phyloP scores from a whole-genome alignment of 2,329 filamentous ascomycete species.

The Verticillium albo-atrum region DNA sequence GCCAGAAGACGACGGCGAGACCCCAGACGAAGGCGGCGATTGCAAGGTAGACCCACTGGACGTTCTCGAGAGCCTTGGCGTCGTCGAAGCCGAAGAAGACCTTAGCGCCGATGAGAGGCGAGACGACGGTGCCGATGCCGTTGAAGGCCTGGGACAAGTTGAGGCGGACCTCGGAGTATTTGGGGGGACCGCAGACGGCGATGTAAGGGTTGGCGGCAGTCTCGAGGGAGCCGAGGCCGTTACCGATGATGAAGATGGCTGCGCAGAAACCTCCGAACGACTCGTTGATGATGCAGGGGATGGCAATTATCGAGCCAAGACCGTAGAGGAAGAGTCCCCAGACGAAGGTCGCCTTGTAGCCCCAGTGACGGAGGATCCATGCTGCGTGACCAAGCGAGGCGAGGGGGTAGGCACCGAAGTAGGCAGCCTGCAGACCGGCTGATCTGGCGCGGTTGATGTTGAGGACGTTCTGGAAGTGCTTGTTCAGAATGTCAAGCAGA shows the following conservation, averaged over 20 bases:
- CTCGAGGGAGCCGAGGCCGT: conserved; percentile 69
- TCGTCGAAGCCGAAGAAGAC: conserved; percentile 65
- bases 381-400: conserved; percentile 64
- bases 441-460: conserved; percentile 37
- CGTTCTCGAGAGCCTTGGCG: conserved; percentile 54
- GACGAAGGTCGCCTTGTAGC: conserved; percentile 65
- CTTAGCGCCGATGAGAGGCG: conserved; percentile 66
- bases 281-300: conserved; percentile 51
- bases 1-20: conserved; percentile 60
- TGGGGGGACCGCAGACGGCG: conserved; percentile 58
- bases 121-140: conserved; percentile 68
- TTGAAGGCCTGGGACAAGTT: conserved; percentile 76
- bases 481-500: conserved; percentile 48
- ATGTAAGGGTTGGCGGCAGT: conserved; percentile 74
- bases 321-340: conserved; percentile 59
- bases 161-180: conserved; percentile 68
- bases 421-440: conserved; percentile 43
- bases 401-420: conserved; percentile 62
- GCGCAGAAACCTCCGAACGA: conserved; percentile 72
- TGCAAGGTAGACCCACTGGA: conserved; percentile 73
- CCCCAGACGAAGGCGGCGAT: conserved; percentile 67
- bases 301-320: conserved; percentile 49
- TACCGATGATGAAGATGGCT: conserved; percentile 68
- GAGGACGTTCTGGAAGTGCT: conserved; percentile 42
- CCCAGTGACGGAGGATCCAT: conserved; percentile 57